Evolutionary conservation across 2,329 filamentous ascomycete genomes (phyloP).

Genomic region (Aspergillus tamarii): DNA sequence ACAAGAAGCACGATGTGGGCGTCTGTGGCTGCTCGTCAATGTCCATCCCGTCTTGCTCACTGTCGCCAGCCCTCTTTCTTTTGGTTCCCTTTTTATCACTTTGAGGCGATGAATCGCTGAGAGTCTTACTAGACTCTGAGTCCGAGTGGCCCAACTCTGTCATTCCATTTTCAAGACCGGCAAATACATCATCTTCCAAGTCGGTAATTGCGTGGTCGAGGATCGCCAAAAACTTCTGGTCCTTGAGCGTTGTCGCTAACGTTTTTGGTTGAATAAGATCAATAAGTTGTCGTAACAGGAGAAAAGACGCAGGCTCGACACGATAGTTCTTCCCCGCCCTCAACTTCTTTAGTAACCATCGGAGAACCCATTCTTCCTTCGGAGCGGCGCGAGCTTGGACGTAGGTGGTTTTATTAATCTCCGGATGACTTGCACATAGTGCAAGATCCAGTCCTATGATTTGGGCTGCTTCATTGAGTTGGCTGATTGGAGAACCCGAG

Average conservation of each 20-base stretch:
- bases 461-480: slow-evolving; percentile 47
- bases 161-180: slow-evolving; percentile 28
- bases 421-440: slow-evolving; percentile 35
- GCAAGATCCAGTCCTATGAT: slow-evolving; percentile 46
- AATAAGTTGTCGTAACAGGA: slow-evolving; percentile 65
- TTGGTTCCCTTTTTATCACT: slow-evolving; percentile 38
- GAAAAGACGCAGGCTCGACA: slow-evolving; percentile 50
- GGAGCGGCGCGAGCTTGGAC: slow-evolving; percentile 37
- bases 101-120: slow-evolving; percentile 31
- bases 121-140: slow-evolving; percentile 41
- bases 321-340: slow-evolving; percentile 49
- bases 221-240: slow-evolving; percentile 68
- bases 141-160: slow-evolving; percentile 30
- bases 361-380: slow-evolving; percentile 67
- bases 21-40: slow-evolving; percentile 34
- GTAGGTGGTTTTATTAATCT: slow-evolving; percentile 29
- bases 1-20: slow-evolving; percentile 35
- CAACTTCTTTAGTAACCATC: slow-evolving; percentile 67
- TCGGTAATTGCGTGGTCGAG: slow-evolving; percentile 70
- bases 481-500: slow-evolving; percentile 40
- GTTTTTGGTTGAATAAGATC: slow-evolving; percentile 71
- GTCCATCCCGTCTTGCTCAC: slow-evolving; percentile 33
- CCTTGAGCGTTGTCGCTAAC: slow-evolving; percentile 70
- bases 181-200: slow-evolving; percentile 36
- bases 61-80: slow-evolving; percentile 39